These are phyloP conservation scores for Macrotyloma uniflorum DNA, from an alignment of 306 rosid species.

Conservation along the genomic window DNA sequence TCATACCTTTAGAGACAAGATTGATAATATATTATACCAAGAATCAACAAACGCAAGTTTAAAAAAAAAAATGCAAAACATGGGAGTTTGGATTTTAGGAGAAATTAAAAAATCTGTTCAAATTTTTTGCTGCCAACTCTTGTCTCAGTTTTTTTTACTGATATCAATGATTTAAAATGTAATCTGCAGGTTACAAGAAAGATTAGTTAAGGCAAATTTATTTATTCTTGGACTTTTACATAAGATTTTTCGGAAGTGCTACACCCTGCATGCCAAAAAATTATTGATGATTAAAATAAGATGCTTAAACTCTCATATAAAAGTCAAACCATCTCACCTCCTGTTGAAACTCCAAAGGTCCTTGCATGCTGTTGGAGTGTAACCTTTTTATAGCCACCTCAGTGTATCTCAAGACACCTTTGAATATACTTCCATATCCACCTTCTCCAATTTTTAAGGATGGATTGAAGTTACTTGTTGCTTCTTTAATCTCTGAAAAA, in stretches of 20 bases:
- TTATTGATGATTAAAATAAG: slow-evolving; percentile 18
- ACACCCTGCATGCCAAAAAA: neutral
- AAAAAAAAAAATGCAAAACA: neutral
- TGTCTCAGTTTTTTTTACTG: neutral
- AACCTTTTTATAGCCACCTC: slow-evolving; percentile 82
- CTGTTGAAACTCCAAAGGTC: slow-evolving; percentile 86
- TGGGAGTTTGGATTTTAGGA: neutral
- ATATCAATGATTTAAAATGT: neutral
- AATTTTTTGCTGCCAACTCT: slow-evolving; percentile 1
- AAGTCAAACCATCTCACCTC: slow-evolving; percentile 61
- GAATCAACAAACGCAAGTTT: neutral
- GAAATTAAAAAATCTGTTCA: neutral
- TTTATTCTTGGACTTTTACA: slow-evolving; percentile 1
- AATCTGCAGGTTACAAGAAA: slow-evolving; percentile 6
- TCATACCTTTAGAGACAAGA: neutral
- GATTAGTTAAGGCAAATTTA: neutral
- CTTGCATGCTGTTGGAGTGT: slow-evolving; percentile 66
- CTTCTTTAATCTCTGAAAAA: slow-evolving; percentile 75
- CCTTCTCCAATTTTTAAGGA: slow-evolving; percentile 89
- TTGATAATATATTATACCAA: slow-evolving; percentile 1
- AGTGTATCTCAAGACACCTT: slow-evolving; percentile 72
- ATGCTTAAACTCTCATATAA: neutral
- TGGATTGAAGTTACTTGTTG: slow-evolving; percentile 63
- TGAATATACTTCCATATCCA: slow-evolving; percentile 88
- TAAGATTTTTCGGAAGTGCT: slow-evolving; percentile 6